Evolutionary conservation across 805 yeast species (phyloP).

Genomic region (Zygoascus tannicola): DNA sequence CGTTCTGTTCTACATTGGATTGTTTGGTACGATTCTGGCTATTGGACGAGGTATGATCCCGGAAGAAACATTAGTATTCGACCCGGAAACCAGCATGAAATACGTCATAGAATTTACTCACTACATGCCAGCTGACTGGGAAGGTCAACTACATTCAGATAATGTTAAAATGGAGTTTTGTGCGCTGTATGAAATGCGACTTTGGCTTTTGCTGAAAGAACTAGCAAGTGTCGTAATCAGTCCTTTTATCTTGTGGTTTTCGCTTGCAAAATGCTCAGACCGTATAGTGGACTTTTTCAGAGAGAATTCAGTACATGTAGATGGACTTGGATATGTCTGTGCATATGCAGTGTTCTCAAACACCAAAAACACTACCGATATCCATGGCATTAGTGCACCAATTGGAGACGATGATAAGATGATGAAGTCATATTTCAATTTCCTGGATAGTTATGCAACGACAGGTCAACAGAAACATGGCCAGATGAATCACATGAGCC

Average conservation of each 20-base stretch:
- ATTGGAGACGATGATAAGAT: conserved; percentile 60
- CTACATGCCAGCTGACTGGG: conserved; percentile 82
- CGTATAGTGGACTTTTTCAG: conserved; percentile 83
- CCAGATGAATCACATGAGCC: background rate
- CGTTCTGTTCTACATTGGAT: conserved; percentile 76
- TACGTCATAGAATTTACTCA: conserved; percentile 84
- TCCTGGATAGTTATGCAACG: conserved; percentile 69
- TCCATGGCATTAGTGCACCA: conserved; percentile 8
- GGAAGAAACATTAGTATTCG: conserved; percentile 64
- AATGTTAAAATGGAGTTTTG: conserved; percentile 76
- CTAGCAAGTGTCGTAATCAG: conserved; percentile 71
- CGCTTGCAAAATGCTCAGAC: conserved; percentile 64
- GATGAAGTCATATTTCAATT: conserved; percentile 84
- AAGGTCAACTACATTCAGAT: conserved; percentile 73
- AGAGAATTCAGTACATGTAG: conserved; percentile 82
- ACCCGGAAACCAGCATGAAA: conserved; percentile 79
- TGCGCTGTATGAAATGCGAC: conserved; percentile 60
- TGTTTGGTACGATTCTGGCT: conserved; percentile 85
- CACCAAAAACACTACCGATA: conserved; percentile 36
- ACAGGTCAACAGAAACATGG: background rate
- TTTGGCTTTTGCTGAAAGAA: conserved; percentile 65
- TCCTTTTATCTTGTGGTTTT: conserved; percentile 84
- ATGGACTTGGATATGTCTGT: conserved; percentile 91
- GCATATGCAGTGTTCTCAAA: conserved; percentile 87
- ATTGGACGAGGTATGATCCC: conserved; percentile 63